phyloP scores from a whole-genome alignment of 148 eudicot genomes.

The Vaccinium myrtillus region DNA sequence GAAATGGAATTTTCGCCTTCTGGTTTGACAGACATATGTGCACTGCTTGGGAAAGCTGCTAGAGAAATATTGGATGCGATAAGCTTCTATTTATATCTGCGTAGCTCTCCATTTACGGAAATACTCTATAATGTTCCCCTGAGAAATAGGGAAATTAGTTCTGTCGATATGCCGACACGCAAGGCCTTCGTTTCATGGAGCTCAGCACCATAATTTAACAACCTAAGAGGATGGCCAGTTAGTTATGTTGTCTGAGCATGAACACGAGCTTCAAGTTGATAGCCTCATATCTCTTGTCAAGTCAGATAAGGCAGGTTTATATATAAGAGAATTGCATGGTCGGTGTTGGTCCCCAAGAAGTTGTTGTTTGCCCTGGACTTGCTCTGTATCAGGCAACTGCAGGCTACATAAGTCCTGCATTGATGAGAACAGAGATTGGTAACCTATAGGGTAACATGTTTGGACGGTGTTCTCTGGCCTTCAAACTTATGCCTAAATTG shows the following conservation, averaged over 20 bases:
- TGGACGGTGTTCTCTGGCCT: constrained; percentile 76
- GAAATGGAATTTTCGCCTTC: constrained; percentile 26
- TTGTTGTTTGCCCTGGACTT: constrained; percentile 80
- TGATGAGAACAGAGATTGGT: constrained; percentile 61
- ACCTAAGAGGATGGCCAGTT: constrained; percentile 71
- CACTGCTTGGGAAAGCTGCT: no score
- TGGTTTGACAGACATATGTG: constrained; percentile 44
- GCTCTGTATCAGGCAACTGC: constrained; percentile 93
- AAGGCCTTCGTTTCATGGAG: constrained; percentile 88
- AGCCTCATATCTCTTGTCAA: constrained; percentile 75
- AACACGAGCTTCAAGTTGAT: constrained; percentile 39
- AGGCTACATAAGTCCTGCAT: constrained; percentile 75
- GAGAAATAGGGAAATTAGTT: constrained; percentile 77
- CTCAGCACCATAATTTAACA: constrained; percentile 71
- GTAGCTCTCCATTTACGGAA: constrained; percentile 84
- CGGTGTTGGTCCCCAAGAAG: constrained; percentile 89
- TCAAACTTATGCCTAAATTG: constrained; percentile 96
- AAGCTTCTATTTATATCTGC: constrained; percentile 70
- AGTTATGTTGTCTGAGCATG: constrained; percentile 38
- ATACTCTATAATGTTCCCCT: constrained; percentile 91
- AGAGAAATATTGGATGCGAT: constrained; percentile 64
- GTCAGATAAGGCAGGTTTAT: constrained; percentile 79
- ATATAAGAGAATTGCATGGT: constrained; percentile 82
- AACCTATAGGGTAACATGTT: constrained; percentile 57
- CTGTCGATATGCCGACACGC: constrained; percentile 76